Evolutionary conservation across 148 eudicot species (phyloP), one percentile per base, ranked within the genome.

Genomic region (Chenopodium berlandieri): DNA sequence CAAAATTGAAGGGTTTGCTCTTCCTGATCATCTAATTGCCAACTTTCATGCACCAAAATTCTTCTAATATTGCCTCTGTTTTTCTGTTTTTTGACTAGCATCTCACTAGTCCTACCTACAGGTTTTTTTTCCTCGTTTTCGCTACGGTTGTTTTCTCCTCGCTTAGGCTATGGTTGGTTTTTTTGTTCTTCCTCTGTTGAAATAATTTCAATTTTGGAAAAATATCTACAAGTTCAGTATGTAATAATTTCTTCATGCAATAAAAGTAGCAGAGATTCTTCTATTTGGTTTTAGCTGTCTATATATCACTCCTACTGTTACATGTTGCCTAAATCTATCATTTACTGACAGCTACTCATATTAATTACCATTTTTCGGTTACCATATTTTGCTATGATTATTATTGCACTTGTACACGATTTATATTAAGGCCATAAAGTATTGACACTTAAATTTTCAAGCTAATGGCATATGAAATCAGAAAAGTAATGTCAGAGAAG

Each of bases 1-100:
- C 31, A 68, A 80, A 78, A 83, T 71, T 70, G 83, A 81, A 76
- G 86, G 77, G 23, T 84, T 84, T 84, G 73, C 81, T 25, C 64
- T 40, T 78, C 82, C 83, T 73, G 68, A 37, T 76, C 84, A 37
- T 76, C 84, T 73, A 50, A 40, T 52, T 46, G 75, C 68, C 84
- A 81, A 54, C 13, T 84, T 81, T 34, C 84, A 66, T 73, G 27
- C 82, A 70, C 79, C 78, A 56, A 79, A 83, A 56, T 79, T 72
- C 73, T 82, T 25, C 63, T 82, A 37, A 75, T 66, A 20, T 40
- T 32, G 4, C 17, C 25, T n/a, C n/a, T 20, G 23, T 44, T 23
- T 48, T 78, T 25, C 2, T 72, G 54, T 44, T 4, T 44, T 9
- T 58, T 77, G 82, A 60, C 81, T 85, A 87, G 88, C 58, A 84